Evolutionary conservation across 768 basidiomycete species (phyloP), one percentile per base, ranked within the genome.

Genomic region (Pleurotus cornucopiae): DNA sequence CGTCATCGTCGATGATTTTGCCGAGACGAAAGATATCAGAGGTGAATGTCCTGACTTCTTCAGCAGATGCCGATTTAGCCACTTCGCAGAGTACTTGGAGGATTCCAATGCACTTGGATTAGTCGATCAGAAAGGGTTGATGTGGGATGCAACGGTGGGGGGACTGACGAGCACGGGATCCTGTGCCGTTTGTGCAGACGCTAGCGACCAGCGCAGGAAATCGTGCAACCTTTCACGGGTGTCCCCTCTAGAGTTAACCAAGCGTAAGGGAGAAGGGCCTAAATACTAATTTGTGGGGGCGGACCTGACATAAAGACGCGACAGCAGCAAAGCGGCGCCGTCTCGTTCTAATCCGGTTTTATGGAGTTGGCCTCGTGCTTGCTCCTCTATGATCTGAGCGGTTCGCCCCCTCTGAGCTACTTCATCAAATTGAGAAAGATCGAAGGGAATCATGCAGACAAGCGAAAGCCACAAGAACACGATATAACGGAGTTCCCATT

Each of bases 381-480:
- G 66, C 1, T 63, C 59, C 61, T 94, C 86, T 2, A 95, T 71
- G 4, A 67, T 66, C 14, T 63, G 61, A 0, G 85, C 83, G 1
- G 89, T 90, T 46, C 76, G 67, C 9, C 84, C 81, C 20, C 65
- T 62, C n/a, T 73, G 66, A 2, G 75, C 76, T 7, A 61, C 64
- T 56, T 88, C 86, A 63, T 94, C 92, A 54, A 97, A 92, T 62
- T 92, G 89, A 26, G 84, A 79, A 39, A 99, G 74, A 65, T 91
- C 86, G 68, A 99, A 99, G 0, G 97, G 97, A 14, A 98, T 86
- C 74, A 91, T 92, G 73, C 90, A 89, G 47, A 97, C 88, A 20
- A 99, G 81, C 18, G 91, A 89, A n/a, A 98, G 78, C 96, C 96
- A 98, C 9, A 97, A 76, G 6, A 99, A 76, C 21, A 91, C 74